phyloP scores from a whole-genome alignment of 2,329 filamentous ascomycete species.

The Hypoxylon sp. region DNA sequence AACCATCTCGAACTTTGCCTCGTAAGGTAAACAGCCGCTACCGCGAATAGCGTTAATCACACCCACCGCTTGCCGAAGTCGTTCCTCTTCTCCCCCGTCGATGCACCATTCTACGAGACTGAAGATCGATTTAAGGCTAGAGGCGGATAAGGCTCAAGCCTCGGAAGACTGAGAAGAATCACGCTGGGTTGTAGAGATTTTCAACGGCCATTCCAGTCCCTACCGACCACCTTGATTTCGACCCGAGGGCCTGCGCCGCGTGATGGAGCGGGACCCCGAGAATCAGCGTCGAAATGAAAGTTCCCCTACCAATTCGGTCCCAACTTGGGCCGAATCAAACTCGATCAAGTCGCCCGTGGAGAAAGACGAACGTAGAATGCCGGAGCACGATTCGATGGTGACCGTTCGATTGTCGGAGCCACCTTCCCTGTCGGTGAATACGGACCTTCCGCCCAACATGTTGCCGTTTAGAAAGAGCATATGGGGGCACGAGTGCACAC shows the following conservation, averaged over 20 bases:
- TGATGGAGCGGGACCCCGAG: constrained; percentile 51
- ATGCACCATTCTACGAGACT: constrained; percentile 46
- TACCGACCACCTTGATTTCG: constrained; percentile 46
- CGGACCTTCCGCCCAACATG: constrained; percentile 54
- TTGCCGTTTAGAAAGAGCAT: constrained; percentile 53
- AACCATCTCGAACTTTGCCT: constrained; percentile 30
- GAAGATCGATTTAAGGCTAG: constrained; percentile 42
- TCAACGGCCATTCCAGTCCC: constrained; percentile 50
- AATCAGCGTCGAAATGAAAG: constrained; percentile 45
- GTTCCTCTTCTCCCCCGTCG: constrained; percentile 32
- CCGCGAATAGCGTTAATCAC: constrained; percentile 28
- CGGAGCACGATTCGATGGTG: constrained; percentile 78
- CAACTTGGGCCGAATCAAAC: constrained; percentile 43
- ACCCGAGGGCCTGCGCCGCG: constrained; percentile 45
- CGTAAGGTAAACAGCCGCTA: constrained; percentile 26
- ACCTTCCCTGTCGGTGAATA: constrained; percentile 67
- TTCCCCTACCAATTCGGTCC: constrained; percentile 33
- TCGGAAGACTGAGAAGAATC: constrained; percentile 40
- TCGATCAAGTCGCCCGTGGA: constrained; percentile 46
- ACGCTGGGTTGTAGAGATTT: constrained; percentile 47
- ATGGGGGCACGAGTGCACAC: constrained; percentile 53
- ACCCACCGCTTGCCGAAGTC: constrained; percentile 23
- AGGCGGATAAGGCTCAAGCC: constrained; percentile 26
- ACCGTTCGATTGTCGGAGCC: constrained; percentile 81
- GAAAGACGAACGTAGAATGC: constrained; percentile 46